Evolutionary conservation across 140 eudicot species (phyloP).

Genomic region (Stevia rebaudiana): DNA sequence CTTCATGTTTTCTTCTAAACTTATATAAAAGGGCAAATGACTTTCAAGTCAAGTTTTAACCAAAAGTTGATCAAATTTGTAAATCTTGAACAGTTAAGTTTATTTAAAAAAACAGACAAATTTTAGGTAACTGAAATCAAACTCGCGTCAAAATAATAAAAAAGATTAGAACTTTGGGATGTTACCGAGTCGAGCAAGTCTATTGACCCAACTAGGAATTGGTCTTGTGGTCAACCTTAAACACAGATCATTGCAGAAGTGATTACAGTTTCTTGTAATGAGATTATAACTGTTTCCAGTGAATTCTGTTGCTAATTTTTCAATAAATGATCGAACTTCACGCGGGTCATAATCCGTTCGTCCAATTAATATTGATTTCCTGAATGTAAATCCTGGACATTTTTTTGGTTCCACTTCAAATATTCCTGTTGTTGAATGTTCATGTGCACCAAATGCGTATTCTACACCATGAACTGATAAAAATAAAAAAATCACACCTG

Average conservation of each 20-base stretch:
- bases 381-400: slow-evolving; percentile 80
- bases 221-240: slow-evolving; percentile 57
- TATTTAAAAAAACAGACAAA: not conserved
- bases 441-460: slow-evolving; percentile 95
- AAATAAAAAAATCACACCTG: slow-evolving; percentile 23
- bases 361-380: slow-evolving; percentile 81
- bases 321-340: slow-evolving; percentile 63
- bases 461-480: slow-evolving; percentile 71
- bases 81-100: slow-evolving; percentile 6
- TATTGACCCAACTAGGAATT: slow-evolving; percentile 88
- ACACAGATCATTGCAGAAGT: slow-evolving; percentile 81
- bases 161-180: slow-evolving; percentile 2
- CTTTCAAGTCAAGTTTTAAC: slow-evolving; percentile 30
- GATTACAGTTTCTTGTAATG: slow-evolving; percentile 82
- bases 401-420: slow-evolving; percentile 88
- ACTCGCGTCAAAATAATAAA: not conserved
- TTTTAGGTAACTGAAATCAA: not conserved
- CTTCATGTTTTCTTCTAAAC: slow-evolving; percentile 13
- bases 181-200: slow-evolving; percentile 90
- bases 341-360: slow-evolving; percentile 72
- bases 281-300: slow-evolving; percentile 75
- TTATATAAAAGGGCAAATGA: slow-evolving; percentile 17
- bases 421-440: slow-evolving; percentile 71
- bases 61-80: not conserved
- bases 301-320: slow-evolving; percentile 62